Percentiles rank a stretch among this genome's conserved stretches.
These are phyloP conservation scores for Coemansia sp. DNA, from an alignment of 192 early-diverging fungal genomes.

Conservation along the genomic window DNA sequence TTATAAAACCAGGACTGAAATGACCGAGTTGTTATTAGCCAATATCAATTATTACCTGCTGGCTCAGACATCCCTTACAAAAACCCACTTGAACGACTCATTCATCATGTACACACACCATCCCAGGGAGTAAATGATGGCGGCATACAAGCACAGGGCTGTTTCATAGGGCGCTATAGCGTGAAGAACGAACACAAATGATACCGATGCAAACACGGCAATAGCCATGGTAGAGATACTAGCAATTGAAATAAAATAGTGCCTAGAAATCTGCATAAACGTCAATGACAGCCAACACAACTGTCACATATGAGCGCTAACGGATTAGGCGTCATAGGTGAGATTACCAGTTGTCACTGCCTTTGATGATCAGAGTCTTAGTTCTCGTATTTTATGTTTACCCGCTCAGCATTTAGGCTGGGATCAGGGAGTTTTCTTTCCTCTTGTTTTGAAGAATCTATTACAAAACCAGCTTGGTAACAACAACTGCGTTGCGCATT, in stretches of 20 bases:
- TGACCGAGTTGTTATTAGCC: neutral
- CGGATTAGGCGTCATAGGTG: too few species aligned
- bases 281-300: neutral
- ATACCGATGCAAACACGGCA: neutral
- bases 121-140: neutral
- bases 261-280: neutral
- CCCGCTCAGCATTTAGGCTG: too few species aligned
- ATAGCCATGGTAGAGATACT: neutral
- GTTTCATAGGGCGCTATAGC: neutral
- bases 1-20: neutral
- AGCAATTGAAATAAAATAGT: neutral
- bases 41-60: neutral
- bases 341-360: too few species aligned
- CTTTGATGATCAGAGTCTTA: too few species aligned
- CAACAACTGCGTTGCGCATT: neutral
- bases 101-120: neutral
- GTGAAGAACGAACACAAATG: neutral
- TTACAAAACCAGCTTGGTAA: too few species aligned
- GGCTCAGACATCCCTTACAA: neutral
- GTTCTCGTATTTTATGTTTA: too few species aligned
- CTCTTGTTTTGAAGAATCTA: too few species aligned
- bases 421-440: too few species aligned
- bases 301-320: too few species aligned
- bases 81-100: neutral
- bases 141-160: neutral